Base-by-base conservation (phyloP, 2,329 filamentous ascomycete genomes). In the Ilyonectria robusta region DNA sequence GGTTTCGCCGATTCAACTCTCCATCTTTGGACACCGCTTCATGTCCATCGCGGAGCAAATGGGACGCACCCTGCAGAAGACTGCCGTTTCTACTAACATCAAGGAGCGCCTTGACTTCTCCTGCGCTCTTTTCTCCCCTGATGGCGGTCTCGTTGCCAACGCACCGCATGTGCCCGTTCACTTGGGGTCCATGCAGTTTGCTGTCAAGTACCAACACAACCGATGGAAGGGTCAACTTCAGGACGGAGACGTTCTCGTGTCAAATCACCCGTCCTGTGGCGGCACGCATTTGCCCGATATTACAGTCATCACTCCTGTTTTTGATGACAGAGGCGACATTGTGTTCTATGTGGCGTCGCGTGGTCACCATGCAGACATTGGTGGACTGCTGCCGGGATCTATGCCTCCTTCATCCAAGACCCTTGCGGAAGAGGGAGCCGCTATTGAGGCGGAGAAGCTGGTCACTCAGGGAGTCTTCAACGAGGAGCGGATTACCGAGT, bases 21-120 rank as follows among this genome's bases (percentile, higher is more conserved):
- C 89, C 71, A 91, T 95, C 65, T 95, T 95, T 74, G 91, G 90
- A 0, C 92, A 95, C 78, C 86, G 93, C 3, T 95, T 95, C 81
- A 95, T 95, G 93, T 90, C 91, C 3, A 93, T 95, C 68, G 93
- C 93, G 0, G 93, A 95, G 78, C 93, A 95, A 75, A 95, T 95
- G 92, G 93, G 93, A 0, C 86, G 91, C 58, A 91, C 92, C 4
- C 80, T 95, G n/a, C 92, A 94, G 75, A 94, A 94, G 81, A 94
- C 92, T 0, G 91, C 89, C 71, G 91, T 95, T 15, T 92, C 88
- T 62, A 93, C 91, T 0, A 95, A 94, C 72, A 92, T 95, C 78
- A 93, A 95, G 74, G 93, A 95, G 76, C 87, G 93, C 3, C 84
- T 95, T 1, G 93, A 95, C 76, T 95, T 94, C 76, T 94, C 91